Evolutionary conservation across 345 rosid species (phyloP).

Genomic region (Eutrema heterophyllum): DNA sequence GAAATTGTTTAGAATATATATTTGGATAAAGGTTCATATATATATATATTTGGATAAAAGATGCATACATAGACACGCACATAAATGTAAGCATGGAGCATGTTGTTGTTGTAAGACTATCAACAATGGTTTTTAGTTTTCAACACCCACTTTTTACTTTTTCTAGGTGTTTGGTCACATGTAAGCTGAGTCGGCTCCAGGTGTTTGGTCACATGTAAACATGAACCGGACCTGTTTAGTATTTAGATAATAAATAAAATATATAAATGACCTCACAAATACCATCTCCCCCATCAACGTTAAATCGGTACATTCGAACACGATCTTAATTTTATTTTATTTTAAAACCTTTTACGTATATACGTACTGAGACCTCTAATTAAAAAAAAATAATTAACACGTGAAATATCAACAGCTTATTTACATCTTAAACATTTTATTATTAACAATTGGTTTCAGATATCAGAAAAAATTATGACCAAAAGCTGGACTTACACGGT

Average conservation of each 20-base stretch:
- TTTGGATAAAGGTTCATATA: neutral
- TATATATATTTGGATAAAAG: neutral
- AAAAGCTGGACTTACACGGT: too few species aligned
- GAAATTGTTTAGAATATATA: neutral
- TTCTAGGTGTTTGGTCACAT: too few species aligned
- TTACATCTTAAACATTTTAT: too few species aligned
- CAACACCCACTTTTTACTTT: too few species aligned
- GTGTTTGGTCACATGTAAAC: slow-evolving; percentile 27
- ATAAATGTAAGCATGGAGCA: neutral
- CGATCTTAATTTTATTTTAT: neutral
- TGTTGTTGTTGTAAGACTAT: slow-evolving; percentile 17
- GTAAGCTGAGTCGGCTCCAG: slow-evolving; percentile 30
- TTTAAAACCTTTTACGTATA: too few species aligned
- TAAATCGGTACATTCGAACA: neutral
- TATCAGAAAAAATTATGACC: too few species aligned
- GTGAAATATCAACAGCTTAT: too few species aligned
- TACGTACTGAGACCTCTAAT: neutral
- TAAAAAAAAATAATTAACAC: too few species aligned
- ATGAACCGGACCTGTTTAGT: slow-evolving; percentile 2
- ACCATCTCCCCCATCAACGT: neutral
- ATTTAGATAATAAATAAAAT: neutral
- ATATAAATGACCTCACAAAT: neutral
- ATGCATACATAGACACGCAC: slow-evolving; percentile 1
- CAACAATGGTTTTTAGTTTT: too few species aligned
- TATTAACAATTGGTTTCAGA: too few species aligned